Percentiles rank a stretch among this genome's conserved stretches.
These are phyloP conservation scores for Pleurostoma richardsiae DNA, from an alignment of 2,329 filamentous ascomycete species.

Conservation along the genomic window DNA sequence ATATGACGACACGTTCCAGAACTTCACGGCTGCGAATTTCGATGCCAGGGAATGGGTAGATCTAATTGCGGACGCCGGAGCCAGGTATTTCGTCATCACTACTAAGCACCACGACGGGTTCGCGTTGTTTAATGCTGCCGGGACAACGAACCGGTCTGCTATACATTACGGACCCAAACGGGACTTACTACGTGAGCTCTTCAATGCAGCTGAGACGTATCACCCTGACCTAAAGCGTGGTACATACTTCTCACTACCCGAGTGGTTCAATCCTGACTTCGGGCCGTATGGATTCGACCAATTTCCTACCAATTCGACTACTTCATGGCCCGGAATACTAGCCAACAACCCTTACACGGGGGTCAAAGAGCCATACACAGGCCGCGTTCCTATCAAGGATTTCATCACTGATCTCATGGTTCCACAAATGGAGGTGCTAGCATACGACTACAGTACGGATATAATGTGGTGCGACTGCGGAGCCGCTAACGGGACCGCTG, in stretches of 20 bases:
- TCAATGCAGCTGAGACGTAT: conserved; percentile 31
- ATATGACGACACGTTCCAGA: conserved; percentile 51
- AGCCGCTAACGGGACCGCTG: conserved; percentile 33
- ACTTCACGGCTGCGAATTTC: conserved; percentile 45
- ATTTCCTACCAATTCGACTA: conserved; percentile 16
- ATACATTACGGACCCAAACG: conserved; percentile 33
- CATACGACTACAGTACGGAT: conserved; percentile 35
- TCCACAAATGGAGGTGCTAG: conserved; percentile 40
- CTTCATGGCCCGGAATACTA: conserved; percentile 28
- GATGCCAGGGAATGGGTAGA: conserved; percentile 50
- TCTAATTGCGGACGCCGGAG: conserved; percentile 44
- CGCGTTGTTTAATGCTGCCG: conserved; percentile 33
- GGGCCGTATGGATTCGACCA: conserved; percentile 36
- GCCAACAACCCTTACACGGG: conserved; percentile 39
- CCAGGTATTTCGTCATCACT: conserved; percentile 42
- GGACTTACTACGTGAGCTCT: conserved; percentile 35
- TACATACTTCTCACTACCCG: conserved; percentile 42
- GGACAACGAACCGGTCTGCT: conserved; percentile 31
- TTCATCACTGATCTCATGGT: conserved; percentile 37
- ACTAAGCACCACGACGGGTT: conserved; percentile 45
- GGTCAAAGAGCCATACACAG: conserved; percentile 33
- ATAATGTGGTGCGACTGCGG: conserved; percentile 47
- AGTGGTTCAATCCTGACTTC: conserved; percentile 44
- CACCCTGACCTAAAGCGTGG: conserved; percentile 36
- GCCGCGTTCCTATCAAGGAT: conserved; percentile 29